A percentile compares a stretch with the other conserved stretches of the same genome.
phyloP scores from a whole-genome alignment of 345 rosid genomes.

The Eucalyptus erythrocorys region DNA sequence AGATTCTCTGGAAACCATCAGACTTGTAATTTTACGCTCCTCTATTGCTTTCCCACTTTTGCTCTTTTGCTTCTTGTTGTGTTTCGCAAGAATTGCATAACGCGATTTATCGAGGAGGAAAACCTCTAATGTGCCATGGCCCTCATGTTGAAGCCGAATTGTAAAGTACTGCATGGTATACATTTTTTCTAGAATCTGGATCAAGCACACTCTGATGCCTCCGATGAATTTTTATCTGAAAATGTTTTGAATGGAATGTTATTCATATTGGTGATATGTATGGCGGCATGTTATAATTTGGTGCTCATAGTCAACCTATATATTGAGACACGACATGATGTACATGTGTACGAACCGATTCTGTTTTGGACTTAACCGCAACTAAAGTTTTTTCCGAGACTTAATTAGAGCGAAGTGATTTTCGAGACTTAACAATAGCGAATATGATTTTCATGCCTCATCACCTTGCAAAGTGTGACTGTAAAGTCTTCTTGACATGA shows the following conservation, averaged over 20 bases:
- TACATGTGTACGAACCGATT: no score
- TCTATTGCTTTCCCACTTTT: not conserved
- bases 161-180: not conserved
- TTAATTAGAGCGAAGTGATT: not conserved
- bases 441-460: accelerated
- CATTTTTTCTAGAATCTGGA: not conserved
- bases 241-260: no score
- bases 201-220: not conserved
- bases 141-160: not conserved
- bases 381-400: no score
- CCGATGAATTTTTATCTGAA: not conserved
- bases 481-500: not conserved
- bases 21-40: no score
- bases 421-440: no score
- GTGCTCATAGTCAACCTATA: not conserved
- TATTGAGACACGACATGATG: not conserved
- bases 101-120: not conserved
- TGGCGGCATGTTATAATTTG: not conserved
- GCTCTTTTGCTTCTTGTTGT: not conserved
- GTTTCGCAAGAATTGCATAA: not conserved
- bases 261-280: not conserved
- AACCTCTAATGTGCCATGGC: not conserved
- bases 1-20: no score
- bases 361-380: accelerated
- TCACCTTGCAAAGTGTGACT: accelerated